Evolutionary conservation across 257 asterid genomes (phyloP).

Genomic region (Solanum bulbocastanum): DNA sequence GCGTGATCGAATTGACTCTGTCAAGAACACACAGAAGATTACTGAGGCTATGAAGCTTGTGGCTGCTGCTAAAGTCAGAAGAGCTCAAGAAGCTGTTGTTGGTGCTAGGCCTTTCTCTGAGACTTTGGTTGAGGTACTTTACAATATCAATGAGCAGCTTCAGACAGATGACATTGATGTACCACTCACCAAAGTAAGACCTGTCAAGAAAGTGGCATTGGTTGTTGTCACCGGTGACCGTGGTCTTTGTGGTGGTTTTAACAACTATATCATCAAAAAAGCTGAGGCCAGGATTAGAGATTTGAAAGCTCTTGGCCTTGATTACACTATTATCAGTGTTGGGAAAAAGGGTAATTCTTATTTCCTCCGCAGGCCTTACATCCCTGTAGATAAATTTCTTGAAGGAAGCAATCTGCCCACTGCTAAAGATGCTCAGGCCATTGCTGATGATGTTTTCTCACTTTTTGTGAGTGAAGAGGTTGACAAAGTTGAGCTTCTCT

Average conservation of each 20-base stretch:
- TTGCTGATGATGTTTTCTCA: conserved; percentile 83
- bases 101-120: conserved; percentile 87
- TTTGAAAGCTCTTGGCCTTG: conserved; percentile 52
- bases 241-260: conserved; percentile 89
- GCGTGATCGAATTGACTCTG: conserved; percentile 70
- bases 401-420: conserved; percentile 68
- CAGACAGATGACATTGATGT: conserved; percentile 65
- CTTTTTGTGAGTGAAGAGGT: conserved; percentile 79
- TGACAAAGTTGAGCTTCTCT: conserved; percentile 80
- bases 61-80: conserved; percentile 87
- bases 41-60: conserved; percentile 98
- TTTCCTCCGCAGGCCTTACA: conserved; percentile 57
- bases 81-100: conserved; percentile 94
- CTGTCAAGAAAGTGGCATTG: conserved; percentile 82
- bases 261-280: conserved; percentile 54
- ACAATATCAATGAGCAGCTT: conserved; percentile 92
- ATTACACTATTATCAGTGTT: conserved; percentile 58
- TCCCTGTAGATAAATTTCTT: conserved; percentile 55
- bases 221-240: conserved; percentile 95
- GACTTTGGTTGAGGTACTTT: conserved; percentile 78
- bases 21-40: conserved; percentile 84
- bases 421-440: conserved; percentile 85
- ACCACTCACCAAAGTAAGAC: conserved; percentile 63
- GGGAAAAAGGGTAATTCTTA: conserved; percentile 80
- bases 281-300: conserved; percentile 58